Evolutionary conservation across 805 yeast genomes (phyloP).

Genomic region (Saccharomycopsis olivae): DNA sequence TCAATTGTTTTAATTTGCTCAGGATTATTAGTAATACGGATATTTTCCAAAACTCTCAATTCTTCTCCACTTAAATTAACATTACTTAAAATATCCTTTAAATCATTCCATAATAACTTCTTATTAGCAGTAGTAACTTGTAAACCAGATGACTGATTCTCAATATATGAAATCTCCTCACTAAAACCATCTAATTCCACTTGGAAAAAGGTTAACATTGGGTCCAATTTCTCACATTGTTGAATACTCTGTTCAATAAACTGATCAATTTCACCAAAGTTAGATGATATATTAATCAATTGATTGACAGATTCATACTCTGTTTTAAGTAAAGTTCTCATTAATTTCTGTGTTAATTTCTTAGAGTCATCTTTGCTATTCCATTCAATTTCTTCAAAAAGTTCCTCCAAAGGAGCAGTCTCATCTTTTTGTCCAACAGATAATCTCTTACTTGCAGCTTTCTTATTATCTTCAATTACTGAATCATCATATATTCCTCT

Average conservation of each 20-base stretch:
- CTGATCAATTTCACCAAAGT: slow-evolving; percentile 32
- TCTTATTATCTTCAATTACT: slow-evolving; percentile 7
- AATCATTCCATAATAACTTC: slow-evolving; percentile 59
- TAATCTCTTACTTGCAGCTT: background rate
- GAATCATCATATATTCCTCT: slow-evolving; percentile 13
- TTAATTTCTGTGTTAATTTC: slow-evolving; percentile 45
- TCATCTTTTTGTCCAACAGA: slow-evolving; percentile 9
- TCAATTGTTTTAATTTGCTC: slow-evolving; percentile 41
- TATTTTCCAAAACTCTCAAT: slow-evolving; percentile 34
- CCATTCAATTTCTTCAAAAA: slow-evolving; percentile 76
- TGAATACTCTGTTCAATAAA: slow-evolving; percentile 33
- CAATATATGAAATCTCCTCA: slow-evolving; percentile 61
- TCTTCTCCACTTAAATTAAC: slow-evolving; percentile 53
- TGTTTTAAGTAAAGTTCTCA: slow-evolving; percentile 46
- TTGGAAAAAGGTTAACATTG: slow-evolving; percentile 42
- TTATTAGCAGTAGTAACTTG: slow-evolving; percentile 79
- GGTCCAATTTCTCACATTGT: slow-evolving; percentile 47
- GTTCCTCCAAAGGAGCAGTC: slow-evolving; percentile 40
- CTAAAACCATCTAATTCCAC: slow-evolving; percentile 55
- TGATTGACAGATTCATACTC: slow-evolving; percentile 54
- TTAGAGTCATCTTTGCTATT: slow-evolving; percentile 53
- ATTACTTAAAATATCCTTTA: slow-evolving; percentile 58
- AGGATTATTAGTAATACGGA: slow-evolving; percentile 39
- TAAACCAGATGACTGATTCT: slow-evolving; percentile 65
- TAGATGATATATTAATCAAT: slow-evolving; percentile 38